Conservation (phyloP, 1,139 yeast genomes). For the Diutina siamensis region DNA sequence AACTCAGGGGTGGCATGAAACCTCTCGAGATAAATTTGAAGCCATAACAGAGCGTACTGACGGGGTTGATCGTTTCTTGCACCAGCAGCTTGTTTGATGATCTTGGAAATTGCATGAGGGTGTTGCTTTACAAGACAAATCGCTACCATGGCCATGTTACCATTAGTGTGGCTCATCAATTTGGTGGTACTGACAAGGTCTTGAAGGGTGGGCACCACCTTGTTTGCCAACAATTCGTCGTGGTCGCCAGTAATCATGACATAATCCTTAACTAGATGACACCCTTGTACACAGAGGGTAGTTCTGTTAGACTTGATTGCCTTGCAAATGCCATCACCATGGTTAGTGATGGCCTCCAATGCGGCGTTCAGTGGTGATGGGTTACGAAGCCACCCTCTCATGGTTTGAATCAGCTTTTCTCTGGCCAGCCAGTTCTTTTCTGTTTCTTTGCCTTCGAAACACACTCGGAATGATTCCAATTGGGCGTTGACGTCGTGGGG, state of each 20-base stretch:
- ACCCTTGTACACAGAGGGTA: constrained; percentile 63
- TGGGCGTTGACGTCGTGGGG: constrained; percentile 12
- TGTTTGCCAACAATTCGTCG: constrained; percentile 56
- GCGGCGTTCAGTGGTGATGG: not conserved
- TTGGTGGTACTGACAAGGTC: constrained; percentile 68
- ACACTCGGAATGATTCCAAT: constrained; percentile 14
- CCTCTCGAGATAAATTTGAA: constrained; percentile 48
- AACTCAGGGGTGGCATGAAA: constrained; percentile 12
- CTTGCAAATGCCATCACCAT: constrained; percentile 57
- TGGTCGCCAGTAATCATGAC: constrained; percentile 36
- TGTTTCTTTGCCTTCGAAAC: constrained; percentile 72
- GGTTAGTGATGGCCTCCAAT: constrained; percentile 36
- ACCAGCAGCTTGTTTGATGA: constrained; percentile 38
- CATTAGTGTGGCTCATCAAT: constrained; percentile 65
- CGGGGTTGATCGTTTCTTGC: constrained; percentile 71
- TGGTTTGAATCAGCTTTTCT: constrained; percentile 45
- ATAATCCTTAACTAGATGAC: constrained; percentile 69
- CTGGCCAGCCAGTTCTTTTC: constrained; percentile 79
- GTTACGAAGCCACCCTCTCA: constrained; percentile 46
- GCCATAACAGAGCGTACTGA: constrained; percentile 58
- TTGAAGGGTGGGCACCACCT: constrained; percentile 43
- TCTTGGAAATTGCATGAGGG: constrained; percentile 42
- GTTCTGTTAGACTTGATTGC: constrained; percentile 71
- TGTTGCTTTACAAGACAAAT: constrained; percentile 42
- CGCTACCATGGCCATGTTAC: constrained; percentile 55